Evolutionary conservation across 176 grass and related monocot genomes (phyloP).

Genomic region (Chrysopogon serrulatus): DNA sequence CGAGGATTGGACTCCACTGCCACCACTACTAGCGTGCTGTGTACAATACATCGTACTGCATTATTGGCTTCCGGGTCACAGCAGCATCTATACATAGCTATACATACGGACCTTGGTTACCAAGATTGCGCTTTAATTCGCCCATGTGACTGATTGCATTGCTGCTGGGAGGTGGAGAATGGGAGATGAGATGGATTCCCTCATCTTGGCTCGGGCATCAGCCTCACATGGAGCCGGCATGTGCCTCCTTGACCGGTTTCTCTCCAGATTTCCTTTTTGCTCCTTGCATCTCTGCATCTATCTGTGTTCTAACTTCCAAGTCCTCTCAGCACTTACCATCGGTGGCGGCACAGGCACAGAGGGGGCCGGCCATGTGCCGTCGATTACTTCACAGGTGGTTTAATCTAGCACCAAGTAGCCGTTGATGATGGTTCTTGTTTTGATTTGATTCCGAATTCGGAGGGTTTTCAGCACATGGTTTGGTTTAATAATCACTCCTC

Average conservation of each 20-base stretch:
- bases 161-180: not conserved
- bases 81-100: not conserved
- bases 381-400: constrained; percentile 1
- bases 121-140: constrained; percentile 44
- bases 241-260: constrained; percentile 39
- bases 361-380: constrained; percentile 39
- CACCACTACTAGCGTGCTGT: not conserved
- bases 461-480: not conserved
- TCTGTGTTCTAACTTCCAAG: constrained; percentile 11
- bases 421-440: constrained; percentile 20
- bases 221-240: constrained; percentile 41
- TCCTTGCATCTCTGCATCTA: constrained; percentile 16
- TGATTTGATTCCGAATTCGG: constrained; percentile 6
- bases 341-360: not conserved
- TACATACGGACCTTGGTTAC: constrained; percentile 11
- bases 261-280: constrained; percentile 21
- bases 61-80: constrained; percentile 17
- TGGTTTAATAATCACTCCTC: constrained; percentile 11
- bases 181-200: constrained; percentile 26
- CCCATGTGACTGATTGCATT: constrained; percentile 23
- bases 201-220: constrained; percentile 30
- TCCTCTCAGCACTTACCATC: not conserved
- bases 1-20: constrained; percentile 26
- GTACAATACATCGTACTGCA: constrained; percentile 29
- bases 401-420: constrained; percentile 11